Evolutionary conservation across 345 rosid genomes (phyloP).

Genomic region (Populus simonii): DNA sequence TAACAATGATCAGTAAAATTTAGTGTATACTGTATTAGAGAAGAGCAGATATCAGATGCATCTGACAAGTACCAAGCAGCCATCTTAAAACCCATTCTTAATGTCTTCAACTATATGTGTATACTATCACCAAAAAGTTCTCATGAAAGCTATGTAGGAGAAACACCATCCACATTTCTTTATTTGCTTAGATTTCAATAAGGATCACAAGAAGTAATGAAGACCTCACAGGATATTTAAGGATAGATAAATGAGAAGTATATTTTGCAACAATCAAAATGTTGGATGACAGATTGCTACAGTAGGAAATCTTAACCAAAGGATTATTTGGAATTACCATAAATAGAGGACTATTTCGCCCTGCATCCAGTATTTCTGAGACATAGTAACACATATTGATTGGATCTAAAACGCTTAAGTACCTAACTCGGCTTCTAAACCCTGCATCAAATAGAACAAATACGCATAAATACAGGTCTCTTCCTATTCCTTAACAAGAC

Average conservation of each 20-base stretch:
- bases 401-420: constrained; percentile 79
- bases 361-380: constrained; percentile 88
- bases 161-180: neutral
- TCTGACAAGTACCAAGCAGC: too few species aligned
- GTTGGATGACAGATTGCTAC: neutral
- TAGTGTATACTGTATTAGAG: neutral
- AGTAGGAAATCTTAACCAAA: constrained; percentile 4
- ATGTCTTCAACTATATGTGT: neutral
- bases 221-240: neutral
- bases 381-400: constrained; percentile 64
- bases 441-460: constrained; percentile 56
- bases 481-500: neutral
- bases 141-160: neutral
- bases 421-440: constrained; percentile 83
- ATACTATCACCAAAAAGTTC: neutral
- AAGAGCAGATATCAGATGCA: neutral
- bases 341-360: constrained; percentile 65
- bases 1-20: neutral
- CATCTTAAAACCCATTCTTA: neutral
- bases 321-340: constrained; percentile 47
- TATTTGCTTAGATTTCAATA: neutral
- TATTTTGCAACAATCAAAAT: neutral
- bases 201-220: neutral
- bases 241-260: neutral
- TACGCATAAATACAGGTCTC: constrained; percentile 1